Conservation (phyloP, 1,139 yeast genomes). For the Zygosaccharomyces sapae region DNA sequence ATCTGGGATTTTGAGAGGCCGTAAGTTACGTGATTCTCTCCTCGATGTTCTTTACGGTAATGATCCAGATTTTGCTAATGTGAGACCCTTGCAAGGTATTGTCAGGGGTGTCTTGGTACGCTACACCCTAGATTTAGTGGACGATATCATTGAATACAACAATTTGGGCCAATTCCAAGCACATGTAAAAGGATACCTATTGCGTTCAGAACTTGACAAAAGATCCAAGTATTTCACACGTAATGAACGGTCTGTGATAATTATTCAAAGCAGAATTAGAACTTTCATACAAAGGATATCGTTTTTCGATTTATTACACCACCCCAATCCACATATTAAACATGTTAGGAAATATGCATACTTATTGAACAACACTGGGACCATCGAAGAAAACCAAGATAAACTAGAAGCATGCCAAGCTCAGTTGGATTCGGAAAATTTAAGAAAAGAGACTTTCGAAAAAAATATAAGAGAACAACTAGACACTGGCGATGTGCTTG, state of each 20-base stretch:
- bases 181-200: constrained; percentile 35
- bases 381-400: constrained; percentile 73
- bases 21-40: constrained; percentile 4
- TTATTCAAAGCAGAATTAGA: constrained; percentile 70
- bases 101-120: constrained; percentile 49
- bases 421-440: constrained; percentile 71
- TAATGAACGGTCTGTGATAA: constrained; percentile 56
- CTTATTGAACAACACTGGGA: constrained; percentile 67
- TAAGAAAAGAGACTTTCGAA: constrained; percentile 51
- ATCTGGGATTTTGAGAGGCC: constrained; percentile 8
- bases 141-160: constrained; percentile 49
- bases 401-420: constrained; percentile 66
- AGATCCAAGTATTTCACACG: constrained; percentile 51
- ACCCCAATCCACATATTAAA: constrained; percentile 70
- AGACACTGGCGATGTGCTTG: constrained; percentile 22
- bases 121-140: constrained; percentile 45
- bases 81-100: constrained; percentile 39
- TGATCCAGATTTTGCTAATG: constrained; percentile 18
- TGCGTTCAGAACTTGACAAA: constrained; percentile 33
- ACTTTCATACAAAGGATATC: constrained; percentile 68
- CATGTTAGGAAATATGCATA: constrained; percentile 76
- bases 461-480: constrained; percentile 26
- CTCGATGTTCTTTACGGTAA: constrained; percentile 2
- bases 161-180: constrained; percentile 40
- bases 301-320: constrained; percentile 64